These are phyloP conservation scores for Nephelium lappaceum DNA, from an alignment of 345 rosid genomes.

Conservation along the genomic window DNA sequence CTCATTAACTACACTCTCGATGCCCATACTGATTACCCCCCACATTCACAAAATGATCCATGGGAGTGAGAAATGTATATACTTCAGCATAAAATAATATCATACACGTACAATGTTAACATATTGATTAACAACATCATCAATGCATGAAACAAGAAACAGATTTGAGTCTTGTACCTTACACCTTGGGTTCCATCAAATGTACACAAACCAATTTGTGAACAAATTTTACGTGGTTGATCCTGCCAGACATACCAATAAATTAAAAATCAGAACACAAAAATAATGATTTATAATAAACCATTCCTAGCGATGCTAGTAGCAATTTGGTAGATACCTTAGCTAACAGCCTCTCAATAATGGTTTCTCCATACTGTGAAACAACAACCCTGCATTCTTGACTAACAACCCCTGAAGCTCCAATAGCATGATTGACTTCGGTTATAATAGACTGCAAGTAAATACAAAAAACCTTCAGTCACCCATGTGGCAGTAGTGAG, in stretches of 20 bases:
- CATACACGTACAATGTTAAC: neutral
- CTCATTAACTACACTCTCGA: slow-evolving; percentile 57
- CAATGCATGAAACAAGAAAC: neutral
- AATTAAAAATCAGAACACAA: slow-evolving; percentile 10
- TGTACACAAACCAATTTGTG: slow-evolving; percentile 61
- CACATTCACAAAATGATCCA: slow-evolving; percentile 4
- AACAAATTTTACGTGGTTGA: slow-evolving; percentile 57
- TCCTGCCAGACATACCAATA: slow-evolving; percentile 39
- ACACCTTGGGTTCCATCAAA: slow-evolving; percentile 63
- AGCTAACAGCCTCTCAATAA: slow-evolving; percentile 50
- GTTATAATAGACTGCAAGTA: slow-evolving; percentile 50
- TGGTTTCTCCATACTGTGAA: slow-evolving; percentile 58
- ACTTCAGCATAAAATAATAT: neutral
- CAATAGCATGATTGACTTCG: slow-evolving; percentile 70
- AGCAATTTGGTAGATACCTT: slow-evolving; percentile 36
- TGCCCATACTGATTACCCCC: slow-evolving; percentile 49
- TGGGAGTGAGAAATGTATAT: neutral
- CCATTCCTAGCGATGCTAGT: neutral
- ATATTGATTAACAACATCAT: neutral
- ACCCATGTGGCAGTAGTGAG: neutral
- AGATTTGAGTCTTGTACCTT: slow-evolving; percentile 37
- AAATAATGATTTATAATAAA: neutral
- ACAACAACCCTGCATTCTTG: slow-evolving; percentile 68
- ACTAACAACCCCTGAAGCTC: slow-evolving; percentile 69
- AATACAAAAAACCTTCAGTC: slow-evolving; percentile 1